Evolutionary conservation across 2,329 filamentous ascomycete genomes (phyloP), one percentile per base, ranked within the genome.

Genomic region (Tolypocladium ovalisporum): DNA sequence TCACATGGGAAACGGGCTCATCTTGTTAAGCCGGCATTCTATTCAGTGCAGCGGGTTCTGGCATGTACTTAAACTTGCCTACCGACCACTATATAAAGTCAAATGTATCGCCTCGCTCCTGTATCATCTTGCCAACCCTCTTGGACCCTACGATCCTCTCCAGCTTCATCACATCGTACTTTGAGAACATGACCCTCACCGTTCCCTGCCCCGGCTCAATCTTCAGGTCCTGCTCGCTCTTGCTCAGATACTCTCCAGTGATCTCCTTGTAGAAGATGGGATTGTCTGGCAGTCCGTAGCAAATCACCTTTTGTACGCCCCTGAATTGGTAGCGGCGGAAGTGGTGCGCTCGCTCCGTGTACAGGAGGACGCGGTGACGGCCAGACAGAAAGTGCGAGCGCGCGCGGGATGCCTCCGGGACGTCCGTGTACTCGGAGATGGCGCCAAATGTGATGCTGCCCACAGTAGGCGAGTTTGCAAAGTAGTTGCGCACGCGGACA

Each of bases 301-400:
- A 87, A 55, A 97, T 80, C n/a, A 97, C 82, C 44, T 86, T 80
- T 70, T 86, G 86, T 17, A 94, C 90, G 27, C 94, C 94, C 39
- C 84, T 82, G 56, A 99, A 79, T 63, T 83, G 82, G 68, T 94
- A 91, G n/a, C 94, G 82, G 54, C 90, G 85, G 78, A 97, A 97
- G 72, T 99, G 94, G 73, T 99, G 94, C n/a, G 92, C 89, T 59
- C 94, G 86, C 70, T 96, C 93, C 2, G 92, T 95, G 74, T 97
- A 99, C 19, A 99, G 77, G 42, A 99, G 74, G 22, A 97, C 81
- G 24, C 84, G 84, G 68, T 97, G 89, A 19, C 91, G 81, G 6
- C 92, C 94, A 42, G 78, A 88, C 62, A 90, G 76, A 73, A 99
- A 97, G 69, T 97, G 89, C 15, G 89, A 92, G 29, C 93, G 81